Conservation (phyloP, 768 basidiomycete genomes). For the Suillus occidentalis region DNA sequence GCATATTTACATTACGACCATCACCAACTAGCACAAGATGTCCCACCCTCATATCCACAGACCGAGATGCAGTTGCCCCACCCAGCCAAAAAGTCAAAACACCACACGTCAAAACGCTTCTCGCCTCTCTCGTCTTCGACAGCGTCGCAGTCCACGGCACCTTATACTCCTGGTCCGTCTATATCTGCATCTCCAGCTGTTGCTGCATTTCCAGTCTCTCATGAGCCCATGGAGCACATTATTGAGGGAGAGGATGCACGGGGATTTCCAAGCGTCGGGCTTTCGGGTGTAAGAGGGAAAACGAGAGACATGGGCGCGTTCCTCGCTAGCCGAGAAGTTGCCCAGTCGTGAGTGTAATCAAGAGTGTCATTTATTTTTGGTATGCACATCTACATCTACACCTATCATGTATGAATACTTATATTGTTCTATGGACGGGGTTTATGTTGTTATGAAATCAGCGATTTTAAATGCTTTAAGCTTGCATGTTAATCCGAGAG, state of each 20-base stretch:
- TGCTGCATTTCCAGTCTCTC: slow-evolving; percentile 25
- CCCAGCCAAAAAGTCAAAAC: slow-evolving; percentile 16
- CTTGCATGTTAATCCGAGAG: neutral
- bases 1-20: slow-evolving; percentile 24
- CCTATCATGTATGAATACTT: neutral
- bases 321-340: slow-evolving; percentile 38
- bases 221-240: slow-evolving; percentile 36
- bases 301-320: slow-evolving; percentile 42
- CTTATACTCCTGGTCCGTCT: slow-evolving; percentile 42
- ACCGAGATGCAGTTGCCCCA: slow-evolving; percentile 28
- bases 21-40: slow-evolving; percentile 25
- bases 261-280: slow-evolving; percentile 41
- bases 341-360: slow-evolving; percentile 6
- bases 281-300: slow-evolving; percentile 34
- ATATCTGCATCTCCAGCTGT: slow-evolving; percentile 27
- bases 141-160: slow-evolving; percentile 46
- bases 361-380: neutral
- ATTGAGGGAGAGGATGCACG: slow-evolving; percentile 24
- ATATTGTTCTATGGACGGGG: neutral
- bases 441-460: neutral
- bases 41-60: slow-evolving; percentile 25
- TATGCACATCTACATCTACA: slow-evolving; percentile 2
- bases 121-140: slow-evolving; percentile 40
- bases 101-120: slow-evolving; percentile 27
- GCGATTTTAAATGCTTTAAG: neutral